Evolutionary conservation across 1,139 yeast genomes (phyloP).

Genomic region (Kluyveromyces sp.): DNA sequence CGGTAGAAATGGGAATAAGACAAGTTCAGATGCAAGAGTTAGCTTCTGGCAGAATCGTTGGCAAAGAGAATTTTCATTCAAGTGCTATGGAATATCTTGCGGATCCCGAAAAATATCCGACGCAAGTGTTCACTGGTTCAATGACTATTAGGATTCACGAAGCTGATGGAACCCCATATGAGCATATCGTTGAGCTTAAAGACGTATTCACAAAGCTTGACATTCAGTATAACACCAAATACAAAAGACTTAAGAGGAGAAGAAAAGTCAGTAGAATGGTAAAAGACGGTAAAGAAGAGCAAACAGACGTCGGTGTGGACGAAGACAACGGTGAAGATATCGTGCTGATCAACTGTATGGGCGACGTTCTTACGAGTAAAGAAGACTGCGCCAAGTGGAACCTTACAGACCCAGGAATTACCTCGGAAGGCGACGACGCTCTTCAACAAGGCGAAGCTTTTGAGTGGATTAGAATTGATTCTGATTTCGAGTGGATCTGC

Average conservation of each 20-base stretch:
- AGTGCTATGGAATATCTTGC: conserved; percentile 25
- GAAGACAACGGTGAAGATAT: conserved; percentile 19
- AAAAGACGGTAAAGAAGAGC: conserved; percentile 29
- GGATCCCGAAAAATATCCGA: conserved; percentile 28
- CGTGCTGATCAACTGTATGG: conserved; percentile 55
- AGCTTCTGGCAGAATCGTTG: conserved; percentile 33
- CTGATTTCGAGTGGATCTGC: conserved; percentile 97
- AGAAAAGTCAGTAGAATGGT: conserved; percentile 41
- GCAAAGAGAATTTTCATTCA: conserved; percentile 24
- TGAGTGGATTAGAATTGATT: conserved; percentile 96
- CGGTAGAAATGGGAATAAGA: conserved; percentile 88
- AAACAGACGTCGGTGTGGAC: conserved; percentile 24
- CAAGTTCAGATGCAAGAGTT: conserved; percentile 77
- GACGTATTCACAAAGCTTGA: conserved; percentile 83
- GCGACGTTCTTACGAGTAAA: conserved; percentile 62
- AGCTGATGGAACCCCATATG: conserved; percentile 99
- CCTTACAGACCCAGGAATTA: conserved; percentile 63
- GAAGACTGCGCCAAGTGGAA: conserved; percentile 66
- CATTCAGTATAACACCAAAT: conserved; percentile 90
- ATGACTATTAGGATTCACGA: conserved; percentile 96
- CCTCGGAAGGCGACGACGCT: conserved; percentile 31
- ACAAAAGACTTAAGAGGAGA: conserved; percentile 62
- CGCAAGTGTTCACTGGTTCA: conserved; percentile 74
- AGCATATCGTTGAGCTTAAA: conserved; percentile 88
- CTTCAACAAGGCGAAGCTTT: conserved; percentile 64